These are phyloP conservation scores for Gossypium arboreum DNA, from an alignment of 345 rosid genomes.

Conservation along the genomic window DNA sequence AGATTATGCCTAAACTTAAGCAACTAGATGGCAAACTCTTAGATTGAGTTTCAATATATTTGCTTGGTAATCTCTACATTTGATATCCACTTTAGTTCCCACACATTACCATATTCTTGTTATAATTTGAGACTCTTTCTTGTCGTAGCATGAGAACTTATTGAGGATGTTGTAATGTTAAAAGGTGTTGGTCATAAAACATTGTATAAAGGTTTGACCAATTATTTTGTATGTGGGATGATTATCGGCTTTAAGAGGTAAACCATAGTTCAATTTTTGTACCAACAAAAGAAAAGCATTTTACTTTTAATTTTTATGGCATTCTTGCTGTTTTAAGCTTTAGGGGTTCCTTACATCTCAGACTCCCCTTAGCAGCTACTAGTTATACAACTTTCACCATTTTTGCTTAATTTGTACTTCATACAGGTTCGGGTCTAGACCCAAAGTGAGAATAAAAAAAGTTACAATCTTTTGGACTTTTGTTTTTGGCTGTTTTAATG, in stretches of 20 bases:
- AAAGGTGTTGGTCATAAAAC: neutral
- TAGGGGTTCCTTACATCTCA: too few relatives aligned
- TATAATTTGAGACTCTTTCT: slow-evolving; percentile 1
- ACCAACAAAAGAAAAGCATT: neutral
- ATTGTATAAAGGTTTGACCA: neutral
- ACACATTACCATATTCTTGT: neutral
- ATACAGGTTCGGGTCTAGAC: too few relatives aligned
- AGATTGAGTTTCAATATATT: slow-evolving; percentile 13
- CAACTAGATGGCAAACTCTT: slow-evolving; percentile 55
- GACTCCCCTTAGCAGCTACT: too few relatives aligned
- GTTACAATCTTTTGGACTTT: too few relatives aligned
- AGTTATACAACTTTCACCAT: too few relatives aligned
- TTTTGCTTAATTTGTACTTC: too few relatives aligned
- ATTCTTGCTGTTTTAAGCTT: too few relatives aligned
- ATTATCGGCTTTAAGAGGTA: neutral
- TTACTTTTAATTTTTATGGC: too few relatives aligned
- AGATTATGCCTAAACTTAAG: slow-evolving; percentile 57
- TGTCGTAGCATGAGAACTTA: slow-evolving; percentile 6
- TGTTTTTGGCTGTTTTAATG: too few relatives aligned
- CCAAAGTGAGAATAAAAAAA: too few relatives aligned
- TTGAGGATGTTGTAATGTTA: neutral
- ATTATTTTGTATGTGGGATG: neutral
- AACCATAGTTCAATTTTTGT: neutral
- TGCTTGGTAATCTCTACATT: neutral
- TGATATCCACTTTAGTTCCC: neutral